Conservation (phyloP, 176 grass and related monocot species). For the Musa schizocarpa region DNA sequence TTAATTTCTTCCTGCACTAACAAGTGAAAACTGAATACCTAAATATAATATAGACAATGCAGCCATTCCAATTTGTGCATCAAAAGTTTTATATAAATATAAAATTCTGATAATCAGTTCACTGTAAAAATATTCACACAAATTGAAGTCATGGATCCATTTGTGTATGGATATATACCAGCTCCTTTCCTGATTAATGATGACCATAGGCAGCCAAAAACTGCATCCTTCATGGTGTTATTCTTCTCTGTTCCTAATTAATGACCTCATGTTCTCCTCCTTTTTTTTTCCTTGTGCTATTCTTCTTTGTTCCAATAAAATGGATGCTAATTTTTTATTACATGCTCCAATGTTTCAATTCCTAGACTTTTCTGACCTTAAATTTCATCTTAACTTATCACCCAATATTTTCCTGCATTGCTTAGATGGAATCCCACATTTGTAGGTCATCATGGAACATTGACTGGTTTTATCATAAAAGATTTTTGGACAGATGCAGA, state of each 20-base stretch:
- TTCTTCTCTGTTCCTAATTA: too few species aligned
- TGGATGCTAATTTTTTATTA: too few species aligned
- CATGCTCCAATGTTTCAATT: too few species aligned
- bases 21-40: slow-evolving; percentile 8
- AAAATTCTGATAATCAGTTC: background rate
- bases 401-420: background rate
- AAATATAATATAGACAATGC: background rate
- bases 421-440: background rate
- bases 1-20: slow-evolving; percentile 8
- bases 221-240: too few species aligned
- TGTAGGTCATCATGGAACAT: background rate
- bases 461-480: background rate
- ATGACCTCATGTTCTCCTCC: too few species aligned
- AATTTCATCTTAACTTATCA: too few species aligned
- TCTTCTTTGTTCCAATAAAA: too few species aligned
- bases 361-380: too few species aligned
- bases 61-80: background rate
- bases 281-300: too few species aligned
- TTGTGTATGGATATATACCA: too few species aligned
- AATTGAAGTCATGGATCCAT: background rate
- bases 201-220: too few species aligned
- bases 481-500: background rate
- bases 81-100: background rate
- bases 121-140: background rate
- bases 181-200: too few species aligned